Evolutionary conservation across 257 asterid species (phyloP), one percentile per base, ranked within the genome.

Genomic region (Solanum habrochaites): DNA sequence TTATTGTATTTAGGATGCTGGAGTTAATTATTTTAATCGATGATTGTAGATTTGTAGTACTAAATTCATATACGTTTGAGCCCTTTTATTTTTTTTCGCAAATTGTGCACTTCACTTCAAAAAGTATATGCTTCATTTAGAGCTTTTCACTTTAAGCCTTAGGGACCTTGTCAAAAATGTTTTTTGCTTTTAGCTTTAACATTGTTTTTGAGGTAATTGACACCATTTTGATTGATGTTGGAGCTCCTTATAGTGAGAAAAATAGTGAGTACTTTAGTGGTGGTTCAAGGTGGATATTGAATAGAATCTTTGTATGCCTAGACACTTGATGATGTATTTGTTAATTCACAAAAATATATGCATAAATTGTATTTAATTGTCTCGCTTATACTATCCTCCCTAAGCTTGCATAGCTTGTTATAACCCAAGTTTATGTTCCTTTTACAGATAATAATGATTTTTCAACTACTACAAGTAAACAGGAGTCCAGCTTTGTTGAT

Each of bases 401-500:
- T 78, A 78, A 43, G 84, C 29, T 81, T 81, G 69, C 85, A 81
- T 49, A 29, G 20, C 23, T 8, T 81, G 85, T 81, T 37, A 47
- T 70, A 62, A 85, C 85, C 75, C 29, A 49, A 81, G 6, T 85
- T 66, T 69, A 13, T 39, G 16, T 85, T 81, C 16, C 75, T 88
- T 83, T 16, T 92, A 89, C 97, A 95, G 98, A 92, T 91, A 86
- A 86, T 85, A 77, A 32, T 87, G 88, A 86, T 32, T 25, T 85
- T 71, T 86, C 93, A 84, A 78, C 72, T 35, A 62, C 74, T 89
- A 84, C 89, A 86, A 74, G 88, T 81, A 88, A 85, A 87, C 93
- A 88, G 97, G 98, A 94, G 90, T 85, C 87, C 74, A 86, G 89
- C 86, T 85, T 67, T 69, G 90, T 70, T 85, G 92, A 90, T 86